These are phyloP conservation scores for Cladobotryum protrusum DNA, from an alignment of 2,329 filamentous ascomycete species.

Conservation along the genomic window DNA sequence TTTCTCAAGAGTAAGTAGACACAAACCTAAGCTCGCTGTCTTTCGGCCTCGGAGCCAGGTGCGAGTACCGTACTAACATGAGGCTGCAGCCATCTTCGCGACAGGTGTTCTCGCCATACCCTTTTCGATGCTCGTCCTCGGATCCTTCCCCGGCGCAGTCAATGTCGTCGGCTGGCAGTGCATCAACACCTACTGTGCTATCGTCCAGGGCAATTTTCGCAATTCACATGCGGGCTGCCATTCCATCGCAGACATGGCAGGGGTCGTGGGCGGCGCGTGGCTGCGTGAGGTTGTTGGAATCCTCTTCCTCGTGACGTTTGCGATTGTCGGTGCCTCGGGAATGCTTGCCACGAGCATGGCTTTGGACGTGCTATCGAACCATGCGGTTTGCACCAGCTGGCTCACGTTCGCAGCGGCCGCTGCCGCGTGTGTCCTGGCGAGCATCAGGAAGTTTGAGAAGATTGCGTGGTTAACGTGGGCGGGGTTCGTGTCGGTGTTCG, in stretches of 20 bases:
- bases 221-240: no score
- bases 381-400: conserved; percentile 52
- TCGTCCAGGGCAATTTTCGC: conserved; percentile 35
- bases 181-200: conserved; percentile 35
- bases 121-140: conserved; percentile 35
- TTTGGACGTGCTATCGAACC: conserved; percentile 52
- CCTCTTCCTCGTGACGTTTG: conserved; percentile 26
- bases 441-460: conserved; percentile 52
- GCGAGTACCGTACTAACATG: no score
- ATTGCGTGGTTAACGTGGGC: conserved; percentile 57
- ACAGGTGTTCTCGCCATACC: conserved; percentile 38
- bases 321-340: conserved; percentile 48
- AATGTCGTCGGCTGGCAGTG: conserved; percentile 37
- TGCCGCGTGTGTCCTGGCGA: conserved; percentile 42
- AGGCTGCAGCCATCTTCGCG: conserved; percentile 28
- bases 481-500: conserved; percentile 52
- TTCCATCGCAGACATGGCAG: no score
- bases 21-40: conserved; percentile 8
- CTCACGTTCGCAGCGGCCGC: conserved; percentile 47
- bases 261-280: no score
- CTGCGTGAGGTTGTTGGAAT: no score
- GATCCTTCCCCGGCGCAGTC: conserved; percentile 36
- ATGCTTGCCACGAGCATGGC: conserved; percentile 53
- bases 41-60: no score
- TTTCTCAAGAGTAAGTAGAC: conserved; percentile 35